phyloP scores from a whole-genome alignment of 1,284 basidiomycete genomes.

The Phylloboletellus chloephorus region DNA sequence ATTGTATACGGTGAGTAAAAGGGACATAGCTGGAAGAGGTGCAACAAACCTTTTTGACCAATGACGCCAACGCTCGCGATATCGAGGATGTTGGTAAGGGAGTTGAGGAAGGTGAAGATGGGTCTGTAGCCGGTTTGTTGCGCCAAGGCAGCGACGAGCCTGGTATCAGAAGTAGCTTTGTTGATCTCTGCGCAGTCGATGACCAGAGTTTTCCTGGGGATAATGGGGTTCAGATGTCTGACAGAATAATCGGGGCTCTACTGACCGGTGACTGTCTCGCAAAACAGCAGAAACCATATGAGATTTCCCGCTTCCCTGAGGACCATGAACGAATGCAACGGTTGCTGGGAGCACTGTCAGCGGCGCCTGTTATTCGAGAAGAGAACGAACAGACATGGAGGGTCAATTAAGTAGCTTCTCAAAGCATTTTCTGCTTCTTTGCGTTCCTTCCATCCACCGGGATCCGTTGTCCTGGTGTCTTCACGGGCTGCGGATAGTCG shows the following conservation, averaged over 20 bases:
- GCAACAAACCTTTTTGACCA: constrained; percentile 76
- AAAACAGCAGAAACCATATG: constrained; percentile 63
- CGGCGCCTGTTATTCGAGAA: not conserved
- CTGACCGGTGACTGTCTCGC: constrained; percentile 55
- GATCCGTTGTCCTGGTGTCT: constrained; percentile 14
- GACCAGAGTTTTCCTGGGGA: constrained; percentile 56
- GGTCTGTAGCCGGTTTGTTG: constrained; percentile 88
- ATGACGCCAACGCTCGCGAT: constrained; percentile 91
- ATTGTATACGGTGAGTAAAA: constrained; percentile 5
- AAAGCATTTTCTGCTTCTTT: constrained; percentile 69
- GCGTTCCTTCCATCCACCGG: constrained; percentile 76
- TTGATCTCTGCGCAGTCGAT: constrained; percentile 82
- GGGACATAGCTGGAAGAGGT: not conserved
- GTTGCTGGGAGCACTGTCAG: constrained; percentile 41
- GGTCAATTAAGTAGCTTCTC: constrained; percentile 66
- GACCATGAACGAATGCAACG: constrained; percentile 83
- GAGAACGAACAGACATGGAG: constrained; percentile 48
- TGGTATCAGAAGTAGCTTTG: constrained; percentile 68
- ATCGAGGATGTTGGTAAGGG: constrained; percentile 83
- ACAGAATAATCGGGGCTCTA: constrained; percentile 3
- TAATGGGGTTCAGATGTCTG: not conserved
- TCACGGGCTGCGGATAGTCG: constrained; percentile 33
- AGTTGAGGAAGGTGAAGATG: constrained; percentile 84
- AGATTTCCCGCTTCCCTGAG: constrained; percentile 87
- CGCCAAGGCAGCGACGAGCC: constrained; percentile 67